Percentiles rank a stretch among this genome's conserved stretches.
phyloP scores from a whole-genome alignment of 495 filamentous ascomycete species.

The Penicillium pancosmium region DNA sequence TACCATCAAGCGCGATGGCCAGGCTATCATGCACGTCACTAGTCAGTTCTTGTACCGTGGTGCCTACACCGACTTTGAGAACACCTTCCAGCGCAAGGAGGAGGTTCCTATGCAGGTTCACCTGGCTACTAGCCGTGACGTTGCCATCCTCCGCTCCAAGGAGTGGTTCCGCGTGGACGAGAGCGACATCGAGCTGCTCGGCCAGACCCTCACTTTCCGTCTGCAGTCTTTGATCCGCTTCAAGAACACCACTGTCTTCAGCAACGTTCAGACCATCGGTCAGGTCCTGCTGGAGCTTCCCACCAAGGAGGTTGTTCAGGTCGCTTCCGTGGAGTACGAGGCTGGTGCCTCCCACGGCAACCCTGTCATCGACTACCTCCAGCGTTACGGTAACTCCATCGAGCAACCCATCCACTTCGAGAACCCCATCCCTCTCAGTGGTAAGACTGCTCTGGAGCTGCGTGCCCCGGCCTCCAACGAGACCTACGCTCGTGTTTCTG shows the following conservation, averaged over 20 bases:
- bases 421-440: constrained; percentile 92
- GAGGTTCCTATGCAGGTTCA: constrained; percentile 96
- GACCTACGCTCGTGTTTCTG: constrained; percentile 95
- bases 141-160: constrained; percentile 92
- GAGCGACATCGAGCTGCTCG: constrained; percentile 77
- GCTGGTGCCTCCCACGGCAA: constrained; percentile 90
- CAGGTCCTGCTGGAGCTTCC: constrained; percentile 93
- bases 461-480: constrained; percentile 96
- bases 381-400: constrained; percentile 88
- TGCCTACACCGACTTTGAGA: constrained; percentile 88
- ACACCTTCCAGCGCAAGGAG: constrained; percentile 96
- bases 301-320: constrained; percentile 96
- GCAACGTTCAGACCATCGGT: constrained; percentile 87
- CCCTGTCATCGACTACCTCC: constrained; percentile 93
- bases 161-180: constrained; percentile 93
- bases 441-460: constrained; percentile 82
- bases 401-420: constrained; percentile 98
- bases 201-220: constrained; percentile 95
- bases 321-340: constrained; percentile 93
- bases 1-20: constrained; percentile 83
- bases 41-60: constrained; percentile 98
- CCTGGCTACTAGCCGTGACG: constrained; percentile 81
- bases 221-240: constrained; percentile 87
- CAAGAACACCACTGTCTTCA: constrained; percentile 94
- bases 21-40: constrained; percentile 96